phyloP scores from a whole-genome alignment of 2,329 filamentous ascomycete species.

The Lizonia empirigonia region DNA sequence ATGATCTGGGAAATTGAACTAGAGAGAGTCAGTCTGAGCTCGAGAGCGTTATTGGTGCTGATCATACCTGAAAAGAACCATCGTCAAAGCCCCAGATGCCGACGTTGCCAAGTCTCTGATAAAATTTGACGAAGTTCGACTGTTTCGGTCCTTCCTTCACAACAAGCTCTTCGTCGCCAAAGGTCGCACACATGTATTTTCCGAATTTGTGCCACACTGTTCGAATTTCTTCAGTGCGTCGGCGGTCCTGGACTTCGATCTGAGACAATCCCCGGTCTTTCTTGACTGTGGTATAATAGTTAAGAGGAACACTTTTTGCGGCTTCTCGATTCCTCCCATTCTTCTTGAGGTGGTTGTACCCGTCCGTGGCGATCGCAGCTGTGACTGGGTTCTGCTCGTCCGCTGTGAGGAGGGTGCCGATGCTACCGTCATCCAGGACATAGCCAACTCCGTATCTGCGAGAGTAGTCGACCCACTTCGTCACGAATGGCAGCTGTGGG shows the following conservation, averaged over 20 bases:
- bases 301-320: constrained; percentile 56
- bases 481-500: constrained; percentile 63
- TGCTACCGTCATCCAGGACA: constrained; percentile 79
- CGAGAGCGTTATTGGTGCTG: neutral
- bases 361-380: constrained; percentile 72
- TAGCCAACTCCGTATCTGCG: constrained; percentile 86
- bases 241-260: constrained; percentile 65
- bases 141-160: constrained; percentile 52
- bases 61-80: constrained; percentile 73
- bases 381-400: constrained; percentile 63
- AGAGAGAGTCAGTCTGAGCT: constrained; percentile 3
- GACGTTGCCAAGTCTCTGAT: constrained; percentile 80
- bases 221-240: constrained; percentile 60
- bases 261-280: constrained; percentile 67
- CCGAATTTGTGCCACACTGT: constrained; percentile 72
- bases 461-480: constrained; percentile 86
- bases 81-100: constrained; percentile 83
- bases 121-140: constrained; percentile 72
- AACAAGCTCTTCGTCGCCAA: constrained; percentile 55
- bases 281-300: constrained; percentile 73
- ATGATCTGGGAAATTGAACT: constrained; percentile 89
- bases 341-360: constrained; percentile 71
- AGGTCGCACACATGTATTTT: constrained; percentile 65
- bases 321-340: constrained; percentile 64
- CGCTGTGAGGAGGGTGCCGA: constrained; percentile 68